Evolutionary conservation across 768 basidiomycete genomes (phyloP), one percentile per base, ranked within the genome.

Genomic region (Chalciporus piperatus): DNA sequence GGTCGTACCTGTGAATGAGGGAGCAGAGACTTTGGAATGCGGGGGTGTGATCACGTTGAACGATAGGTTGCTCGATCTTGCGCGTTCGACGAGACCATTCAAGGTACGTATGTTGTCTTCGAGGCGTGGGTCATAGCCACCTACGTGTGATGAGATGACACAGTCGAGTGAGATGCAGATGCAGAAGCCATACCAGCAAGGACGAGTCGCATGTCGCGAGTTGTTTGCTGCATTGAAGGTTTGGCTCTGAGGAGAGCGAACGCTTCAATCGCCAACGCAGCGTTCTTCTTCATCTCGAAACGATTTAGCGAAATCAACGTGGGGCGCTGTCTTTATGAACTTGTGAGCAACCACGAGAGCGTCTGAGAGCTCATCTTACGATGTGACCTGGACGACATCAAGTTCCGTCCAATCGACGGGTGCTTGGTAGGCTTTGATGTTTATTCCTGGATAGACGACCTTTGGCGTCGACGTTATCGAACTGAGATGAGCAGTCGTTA

Each of bases 361-460:
- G 3, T n/a, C 13, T 9, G 1, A 25, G 9, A 20, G 11, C 2
- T 22, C 9, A 8, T 38, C 87, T 60, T 62, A 88, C 85, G 85
- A 87, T 19, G 64, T 50, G 4, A 87, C 67, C n/a, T 75, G 73
- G 12, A 62, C 42, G 6, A 88, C 76, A 47, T 87, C 83, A 6
- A 77, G 72, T 43, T 79, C 76, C 13, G 65, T 67, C 48, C 55
- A 50, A 51, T 79, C 70, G 9, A 77, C 63, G 0, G 71, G 62
- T 48, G 65, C 50, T 27, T 79, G 80, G 59, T 96, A 98, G 0
- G 84, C 84, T 3, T 78, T 71, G 16, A 92, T 72, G 58, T 97
- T 93, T 53, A 99, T 93, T 0, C 94, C 93, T 1, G 97, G 97
- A 66, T 98, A 94, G n/a, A 98, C 84, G n/a, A 97, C 85, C 35